These are phyloP conservation scores for Eucalyptus grandis DNA, from an alignment of 345 rosid species.

Conservation along the genomic window DNA sequence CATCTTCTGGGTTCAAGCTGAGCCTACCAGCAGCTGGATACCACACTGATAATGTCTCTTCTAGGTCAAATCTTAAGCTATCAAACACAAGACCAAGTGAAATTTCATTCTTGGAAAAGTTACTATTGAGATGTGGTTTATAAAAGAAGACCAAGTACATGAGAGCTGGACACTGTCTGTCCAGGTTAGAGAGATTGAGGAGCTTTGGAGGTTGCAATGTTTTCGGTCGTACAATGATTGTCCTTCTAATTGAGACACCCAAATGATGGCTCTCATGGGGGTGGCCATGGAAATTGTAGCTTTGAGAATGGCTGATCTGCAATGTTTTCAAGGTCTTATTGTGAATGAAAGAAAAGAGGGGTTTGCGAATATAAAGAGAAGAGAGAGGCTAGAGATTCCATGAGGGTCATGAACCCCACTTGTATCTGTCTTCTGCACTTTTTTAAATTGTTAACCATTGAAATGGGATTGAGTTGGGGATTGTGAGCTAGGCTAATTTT, in stretches of 20 bases:
- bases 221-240: constrained; percentile 14
- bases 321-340: not conserved
- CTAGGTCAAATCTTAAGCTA: constrained; percentile 39
- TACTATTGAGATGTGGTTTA: not conserved
- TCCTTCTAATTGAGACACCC: constrained; percentile 9
- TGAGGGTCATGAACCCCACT: not conserved
- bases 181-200: constrained; percentile 44
- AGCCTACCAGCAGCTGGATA: constrained; percentile 56
- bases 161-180: constrained; percentile 56
- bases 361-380: constrained; percentile 7
- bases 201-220: constrained; percentile 2
- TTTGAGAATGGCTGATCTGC: not conserved
- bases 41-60: constrained; percentile 47
- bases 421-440: not conserved
- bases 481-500: not conserved
- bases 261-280: not conserved
- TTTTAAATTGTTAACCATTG: not conserved
- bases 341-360: not conserved
- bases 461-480: not conserved
- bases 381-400: not conserved
- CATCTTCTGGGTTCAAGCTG: constrained; percentile 19
- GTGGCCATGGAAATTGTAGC: constrained; percentile 5
- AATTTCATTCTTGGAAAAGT: not conserved
- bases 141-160: constrained; percentile 59
- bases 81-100: constrained; percentile 15